Evolutionary conservation across 768 basidiomycete species (phyloP), one percentile per base, ranked within the genome.

Genomic region (Leucogyrophana mollusca): DNA sequence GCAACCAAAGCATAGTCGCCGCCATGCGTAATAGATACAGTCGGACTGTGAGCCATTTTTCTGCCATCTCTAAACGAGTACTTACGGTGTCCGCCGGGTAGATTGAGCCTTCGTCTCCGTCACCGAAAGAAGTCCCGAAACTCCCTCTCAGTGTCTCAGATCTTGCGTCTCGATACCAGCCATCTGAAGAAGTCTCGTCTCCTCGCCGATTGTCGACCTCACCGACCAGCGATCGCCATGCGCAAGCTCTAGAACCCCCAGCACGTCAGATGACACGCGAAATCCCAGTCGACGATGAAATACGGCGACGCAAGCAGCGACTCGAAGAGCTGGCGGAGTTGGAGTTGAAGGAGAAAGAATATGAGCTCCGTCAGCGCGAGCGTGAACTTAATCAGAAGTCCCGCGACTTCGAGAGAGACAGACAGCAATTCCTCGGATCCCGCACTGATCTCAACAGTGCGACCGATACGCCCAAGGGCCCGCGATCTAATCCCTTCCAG

Each of bases 1-100:
- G 78, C 50, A 74, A 57, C 39, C 77, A 76, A 10, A 81, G 78
- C 54, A 66, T 84, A 20, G 87, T 90, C 36, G 83, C 87, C 34
- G 78, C 79, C 2, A 80, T 91, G 73, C 75, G 83, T 35, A 77
- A 76, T 57, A 78, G 77, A 40, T 89, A 85, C 53, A 73, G 78
- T 17, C 73, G 67, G 34, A 70, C 63, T 45, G 87, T 87, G 54
- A 35, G 82, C 69, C 27, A 9, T 3, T 32, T 33, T 34, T 49
- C 44, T 53, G 20, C 33, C 35, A 5, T 49, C 33, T 17, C 17
- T 25, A 45, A 27, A 17, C 17, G 7, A 49, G 22, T 10, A 6
- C 27, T 30, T 6, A 55, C 40, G 16, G 32, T 45, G 30, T 42
- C 11, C 47, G 44, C 42, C 21, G 30, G 44, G 9, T 49, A 82